Conservation (phyloP, 768 basidiomycete species). For the Serendipita vermifera region DNA sequence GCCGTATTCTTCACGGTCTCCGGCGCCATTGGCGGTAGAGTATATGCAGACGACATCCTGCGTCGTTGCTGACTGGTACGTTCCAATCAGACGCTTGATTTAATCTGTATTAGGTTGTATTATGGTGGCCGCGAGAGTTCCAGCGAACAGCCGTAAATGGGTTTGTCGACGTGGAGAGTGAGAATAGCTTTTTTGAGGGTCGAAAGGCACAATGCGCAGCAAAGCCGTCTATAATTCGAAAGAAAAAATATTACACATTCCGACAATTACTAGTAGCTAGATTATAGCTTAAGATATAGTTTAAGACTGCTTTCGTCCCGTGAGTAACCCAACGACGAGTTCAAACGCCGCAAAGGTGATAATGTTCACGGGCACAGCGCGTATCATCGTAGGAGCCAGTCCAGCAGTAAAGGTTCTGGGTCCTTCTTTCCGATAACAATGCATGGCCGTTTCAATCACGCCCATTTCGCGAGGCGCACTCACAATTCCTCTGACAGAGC, state of each 20-base stretch:
- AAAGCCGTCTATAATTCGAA: not conserved
- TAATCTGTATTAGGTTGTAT: not conserved
- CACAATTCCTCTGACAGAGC: constrained; percentile 20
- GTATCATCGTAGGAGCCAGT: constrained; percentile 63
- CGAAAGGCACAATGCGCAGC: not conserved
- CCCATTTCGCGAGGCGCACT: not conserved
- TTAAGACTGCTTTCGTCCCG: not conserved
- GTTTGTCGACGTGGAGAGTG: constrained; percentile 6
- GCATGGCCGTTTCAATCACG: constrained; percentile 11
- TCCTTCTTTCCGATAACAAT: constrained; percentile 56
- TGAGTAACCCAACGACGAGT: constrained; percentile 12
- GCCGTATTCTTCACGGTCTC: constrained; percentile 74
- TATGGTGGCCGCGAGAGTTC: not conserved
- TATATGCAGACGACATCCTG: constrained; percentile 13
- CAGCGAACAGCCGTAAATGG: not conserved
- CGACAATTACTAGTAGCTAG: not conserved
- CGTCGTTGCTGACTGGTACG: not conserved
- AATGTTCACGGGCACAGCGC: constrained; percentile 81
- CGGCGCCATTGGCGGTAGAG: constrained; percentile 27
- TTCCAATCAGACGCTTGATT: too few relatives aligned
- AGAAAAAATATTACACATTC: too few relatives aligned
- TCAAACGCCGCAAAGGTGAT: constrained; percentile 69
- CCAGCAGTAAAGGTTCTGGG: constrained; percentile 60
- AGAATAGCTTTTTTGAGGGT: not conserved
- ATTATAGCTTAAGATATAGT: not conserved